These are phyloP conservation scores for Thalassia testudinum DNA, from an alignment of 116 monocot species.

Conservation along the genomic window DNA sequence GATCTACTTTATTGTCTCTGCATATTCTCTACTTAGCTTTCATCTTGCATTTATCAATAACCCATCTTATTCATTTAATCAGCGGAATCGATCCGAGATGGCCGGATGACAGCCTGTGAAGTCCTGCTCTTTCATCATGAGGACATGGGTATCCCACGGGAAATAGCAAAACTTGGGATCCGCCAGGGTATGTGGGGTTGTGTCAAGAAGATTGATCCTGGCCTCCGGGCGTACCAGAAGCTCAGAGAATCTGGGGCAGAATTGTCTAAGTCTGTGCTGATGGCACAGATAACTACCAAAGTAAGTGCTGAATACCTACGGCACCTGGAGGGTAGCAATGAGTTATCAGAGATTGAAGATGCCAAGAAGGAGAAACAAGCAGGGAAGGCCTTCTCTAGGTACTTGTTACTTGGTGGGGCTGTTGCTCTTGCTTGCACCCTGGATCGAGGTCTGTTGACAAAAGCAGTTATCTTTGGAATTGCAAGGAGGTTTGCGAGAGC, in stretches of 20 bases:
- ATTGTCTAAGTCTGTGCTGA: slow-evolving; percentile 22
- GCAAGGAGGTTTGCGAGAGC: slow-evolving; percentile 76
- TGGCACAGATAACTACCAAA: slow-evolving; percentile 48
- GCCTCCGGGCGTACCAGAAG: slow-evolving; percentile 71
- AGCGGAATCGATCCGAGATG: slow-evolving; percentile 81
- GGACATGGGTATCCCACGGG: slow-evolving; percentile 97
- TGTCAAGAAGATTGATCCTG: slow-evolving; percentile 81
- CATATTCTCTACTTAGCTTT: too few relatives aligned
- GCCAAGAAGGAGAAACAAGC: slow-evolving; percentile 29
- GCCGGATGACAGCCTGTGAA: slow-evolving; percentile 66
- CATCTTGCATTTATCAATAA: too few relatives aligned
- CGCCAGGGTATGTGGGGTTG: slow-evolving; percentile 96
- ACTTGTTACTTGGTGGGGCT: slow-evolving; percentile 57
- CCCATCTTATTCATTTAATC: too few relatives aligned
- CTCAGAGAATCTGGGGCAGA: slow-evolving; percentile 15
- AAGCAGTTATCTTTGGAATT: slow-evolving; percentile 89
- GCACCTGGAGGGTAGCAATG: slow-evolving; percentile 15
- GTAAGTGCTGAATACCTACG: slow-evolving; percentile 19
- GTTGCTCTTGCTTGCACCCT: slow-evolving; percentile 65
- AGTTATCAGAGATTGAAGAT: slow-evolving; percentile 19
- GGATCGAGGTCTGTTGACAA: slow-evolving; percentile 75
- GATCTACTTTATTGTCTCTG: too few relatives aligned
- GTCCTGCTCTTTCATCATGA: slow-evolving; percentile 92
- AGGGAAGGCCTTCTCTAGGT: slow-evolving; percentile 34
- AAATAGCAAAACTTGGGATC: slow-evolving; percentile 82